Evolutionary conservation across 768 basidiomycete genomes (phyloP), one percentile per base, ranked within the genome.

Genomic region (Favolaschia claudopus): DNA sequence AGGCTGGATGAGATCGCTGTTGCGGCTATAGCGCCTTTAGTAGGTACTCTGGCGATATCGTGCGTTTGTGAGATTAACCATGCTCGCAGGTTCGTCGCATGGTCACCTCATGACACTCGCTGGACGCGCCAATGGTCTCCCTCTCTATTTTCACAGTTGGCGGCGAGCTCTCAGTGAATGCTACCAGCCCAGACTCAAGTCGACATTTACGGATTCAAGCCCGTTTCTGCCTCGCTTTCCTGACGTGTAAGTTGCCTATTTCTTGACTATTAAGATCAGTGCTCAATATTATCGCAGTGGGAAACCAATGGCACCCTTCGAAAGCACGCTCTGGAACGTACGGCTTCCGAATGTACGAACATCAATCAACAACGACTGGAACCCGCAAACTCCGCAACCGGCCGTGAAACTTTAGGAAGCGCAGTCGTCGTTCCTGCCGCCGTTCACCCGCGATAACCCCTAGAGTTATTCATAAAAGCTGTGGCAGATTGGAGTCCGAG

Each of bases 331-430:
- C 14, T 99, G 97, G 96, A 93, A 89, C 63, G 80, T 92, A 10
- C 99, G 96, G 97, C 77, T 99, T 25, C 97, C 97, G 0, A 93
- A 87, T 76, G 89, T 99, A n/a, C 87, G 97, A 25, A 93, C 93
- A 0, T 82, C 86, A 12, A 89, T 99, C 71, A 99, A 99, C 74
- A 99, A 99, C 72, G 91, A 95, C 29, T 99, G 97, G 97, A 77
- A 82, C 10, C 88, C 95, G 3, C 77, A 82, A 48, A 77, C 86
- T 34, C 87, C 95, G 4, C 76, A 84, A 15, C 88, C 92, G 14
- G 93, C 89, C 5, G 85, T 98, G 34, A 86, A 83, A 44, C 77
- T 99, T 3, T 92, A 95, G 68, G 93, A 96, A 74, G 82, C 87
- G 0, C 99, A 97, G 97, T 84, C 89, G 1, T 83, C 86, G 1